Evolutionary conservation across 257 asterid species (phyloP).

Genomic region (Solanum lignicaule): DNA sequence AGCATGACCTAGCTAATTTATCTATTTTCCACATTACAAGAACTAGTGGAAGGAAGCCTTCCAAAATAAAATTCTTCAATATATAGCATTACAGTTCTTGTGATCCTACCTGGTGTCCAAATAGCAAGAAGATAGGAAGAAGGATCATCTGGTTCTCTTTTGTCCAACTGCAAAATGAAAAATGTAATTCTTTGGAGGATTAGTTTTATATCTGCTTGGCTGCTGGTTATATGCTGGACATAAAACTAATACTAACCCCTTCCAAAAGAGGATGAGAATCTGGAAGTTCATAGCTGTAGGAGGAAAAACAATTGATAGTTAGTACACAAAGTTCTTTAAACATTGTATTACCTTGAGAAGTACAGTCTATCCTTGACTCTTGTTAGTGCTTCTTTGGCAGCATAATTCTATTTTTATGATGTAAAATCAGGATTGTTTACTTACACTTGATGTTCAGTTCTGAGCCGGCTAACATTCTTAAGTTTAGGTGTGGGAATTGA

Average conservation of each 20-base stretch:
- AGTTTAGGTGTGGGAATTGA: constrained; percentile 89
- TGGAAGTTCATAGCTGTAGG: constrained; percentile 88
- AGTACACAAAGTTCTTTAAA: neutral
- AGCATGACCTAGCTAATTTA: neutral
- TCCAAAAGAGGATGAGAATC: constrained; percentile 80
- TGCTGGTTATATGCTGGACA: neutral
- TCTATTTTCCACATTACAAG: neutral
- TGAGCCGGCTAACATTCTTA: constrained; percentile 68
- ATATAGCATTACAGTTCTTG: neutral
- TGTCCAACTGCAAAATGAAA: constrained; percentile 57
- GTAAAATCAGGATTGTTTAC: constrained; percentile 15
- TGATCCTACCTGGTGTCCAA: constrained; percentile 88
- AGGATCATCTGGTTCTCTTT: constrained; percentile 93
- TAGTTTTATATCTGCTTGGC: neutral
- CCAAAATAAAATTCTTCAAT: neutral
- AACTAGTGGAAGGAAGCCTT: neutral
- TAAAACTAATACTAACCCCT: constrained; percentile 49
- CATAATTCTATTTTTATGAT: neutral
- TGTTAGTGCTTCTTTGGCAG: neutral
- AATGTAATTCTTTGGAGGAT: constrained; percentile 5
- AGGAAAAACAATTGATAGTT: constrained; percentile 14
- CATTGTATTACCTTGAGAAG: neutral
- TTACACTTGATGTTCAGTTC: constrained; percentile 99
- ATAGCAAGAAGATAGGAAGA: constrained; percentile 87
- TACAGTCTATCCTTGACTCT: neutral